phyloP scores from a whole-genome alignment of 805 yeast genomes.

The Saccharomycodes ludwigii region DNA sequence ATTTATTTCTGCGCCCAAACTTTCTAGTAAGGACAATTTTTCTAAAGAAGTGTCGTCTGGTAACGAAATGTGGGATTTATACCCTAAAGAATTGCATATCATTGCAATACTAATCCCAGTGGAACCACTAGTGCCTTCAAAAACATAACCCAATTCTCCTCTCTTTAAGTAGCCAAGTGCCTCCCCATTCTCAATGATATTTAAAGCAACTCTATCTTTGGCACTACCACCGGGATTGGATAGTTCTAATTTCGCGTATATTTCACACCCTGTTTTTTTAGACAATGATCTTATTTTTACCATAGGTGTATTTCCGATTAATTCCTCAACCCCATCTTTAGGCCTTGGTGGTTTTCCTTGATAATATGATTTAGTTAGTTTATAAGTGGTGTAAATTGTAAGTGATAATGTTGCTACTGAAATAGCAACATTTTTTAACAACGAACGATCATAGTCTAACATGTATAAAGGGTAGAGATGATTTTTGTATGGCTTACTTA shows the following conservation, averaged over 20 bases:
- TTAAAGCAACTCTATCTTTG: conserved; percentile 85
- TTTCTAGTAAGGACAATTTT: conserved; percentile 55
- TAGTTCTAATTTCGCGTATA: conserved; percentile 79
- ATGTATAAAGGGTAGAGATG: not conserved
- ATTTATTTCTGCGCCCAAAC: conserved; percentile 73
- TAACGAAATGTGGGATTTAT: conserved; percentile 81
- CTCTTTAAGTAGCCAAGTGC: conserved; percentile 36
- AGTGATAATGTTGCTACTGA: not conserved
- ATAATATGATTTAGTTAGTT: not conserved
- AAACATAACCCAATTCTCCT: conserved; percentile 54
- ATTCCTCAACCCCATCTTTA: conserved; percentile 51
- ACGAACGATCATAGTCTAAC: not conserved
- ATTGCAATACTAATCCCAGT: conserved; percentile 92
- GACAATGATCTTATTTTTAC: conserved; percentile 64
- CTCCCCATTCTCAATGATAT: conserved; percentile 66
- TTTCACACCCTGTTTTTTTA: conserved; percentile 60
- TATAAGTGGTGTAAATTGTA: not conserved
- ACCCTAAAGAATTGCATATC: conserved; percentile 81
- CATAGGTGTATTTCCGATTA: conserved; percentile 86
- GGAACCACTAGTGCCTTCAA: conserved; percentile 94
- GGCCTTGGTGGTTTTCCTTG: conserved; percentile 17
- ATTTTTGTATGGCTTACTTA: not conserved
- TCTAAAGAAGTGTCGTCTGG: conserved; percentile 91
- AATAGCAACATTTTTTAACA: not conserved
- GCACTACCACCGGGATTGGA: conserved; percentile 93